phyloP scores from a whole-genome alignment of 352 stramenopile species.

The Phytopythium boreale region DNA sequence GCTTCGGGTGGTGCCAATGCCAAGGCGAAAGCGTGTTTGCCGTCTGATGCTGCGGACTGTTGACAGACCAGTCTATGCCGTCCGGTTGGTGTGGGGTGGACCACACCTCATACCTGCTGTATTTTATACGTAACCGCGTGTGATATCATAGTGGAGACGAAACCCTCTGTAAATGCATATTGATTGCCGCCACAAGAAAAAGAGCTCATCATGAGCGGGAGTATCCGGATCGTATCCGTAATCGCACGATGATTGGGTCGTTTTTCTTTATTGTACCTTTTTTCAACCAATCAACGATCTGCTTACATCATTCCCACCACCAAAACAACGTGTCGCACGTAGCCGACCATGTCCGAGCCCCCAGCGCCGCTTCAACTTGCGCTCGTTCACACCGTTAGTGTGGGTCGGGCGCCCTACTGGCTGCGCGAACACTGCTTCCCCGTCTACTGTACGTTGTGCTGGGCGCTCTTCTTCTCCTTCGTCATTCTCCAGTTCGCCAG shows the following conservation, averaged over 20 bases:
- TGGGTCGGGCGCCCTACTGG: no score
- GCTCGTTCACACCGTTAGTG: neutral
- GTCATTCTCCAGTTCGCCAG: constrained; percentile 14
- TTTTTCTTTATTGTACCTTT: no score
- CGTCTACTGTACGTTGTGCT: neutral
- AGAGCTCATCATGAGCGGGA: neutral
- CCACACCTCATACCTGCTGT: neutral
- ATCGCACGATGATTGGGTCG: neutral
- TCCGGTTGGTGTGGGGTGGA: neutral
- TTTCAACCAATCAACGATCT: neutral
- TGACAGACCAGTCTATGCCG: neutral
- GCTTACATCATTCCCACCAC: neutral
- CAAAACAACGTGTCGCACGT: neutral
- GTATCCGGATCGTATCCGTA: constrained; percentile 1
- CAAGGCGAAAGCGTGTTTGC: neutral
- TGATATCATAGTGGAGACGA: neutral
- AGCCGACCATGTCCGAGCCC: constrained; percentile 1
- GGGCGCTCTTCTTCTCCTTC: neutral
- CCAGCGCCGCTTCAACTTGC: neutral
- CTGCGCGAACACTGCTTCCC: neutral
- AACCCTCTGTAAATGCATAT: neutral
- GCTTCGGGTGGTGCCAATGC: neutral
- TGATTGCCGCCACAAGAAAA: constrained; percentile 6
- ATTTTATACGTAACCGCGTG: neutral
- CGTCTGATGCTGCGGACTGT: neutral